phyloP scores from a whole-genome alignment of 2,329 filamentous ascomycete genomes.

The Colletotrichum sp. region DNA sequence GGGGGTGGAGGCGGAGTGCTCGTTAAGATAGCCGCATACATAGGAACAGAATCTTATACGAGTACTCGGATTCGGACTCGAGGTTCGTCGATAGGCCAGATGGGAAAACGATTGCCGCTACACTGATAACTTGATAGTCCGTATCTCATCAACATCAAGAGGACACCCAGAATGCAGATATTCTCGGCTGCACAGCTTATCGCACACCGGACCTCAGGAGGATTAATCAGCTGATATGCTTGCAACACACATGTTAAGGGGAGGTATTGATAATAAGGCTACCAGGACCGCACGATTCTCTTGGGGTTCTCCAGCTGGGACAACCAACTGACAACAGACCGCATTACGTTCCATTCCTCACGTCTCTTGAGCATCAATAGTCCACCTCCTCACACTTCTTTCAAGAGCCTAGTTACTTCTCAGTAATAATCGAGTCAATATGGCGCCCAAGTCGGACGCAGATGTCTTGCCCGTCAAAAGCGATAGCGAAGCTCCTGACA shows the following conservation, averaged over 20 bases:
- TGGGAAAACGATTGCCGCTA: background rate
- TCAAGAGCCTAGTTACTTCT: background rate
- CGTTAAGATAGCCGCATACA: background rate
- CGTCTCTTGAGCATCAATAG: background rate
- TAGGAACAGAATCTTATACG: background rate
- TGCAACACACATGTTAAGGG: background rate
- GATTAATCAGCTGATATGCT: background rate
- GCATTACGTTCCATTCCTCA: background rate
- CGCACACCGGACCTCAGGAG: background rate
- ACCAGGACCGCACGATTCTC: background rate
- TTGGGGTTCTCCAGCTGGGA: background rate
- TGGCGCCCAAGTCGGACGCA: background rate
- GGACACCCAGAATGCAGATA: background rate
- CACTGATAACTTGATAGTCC: background rate
- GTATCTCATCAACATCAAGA: background rate
- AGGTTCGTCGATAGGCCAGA: background rate
- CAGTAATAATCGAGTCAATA: background rate
- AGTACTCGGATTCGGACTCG: background rate
- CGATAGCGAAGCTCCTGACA: background rate
- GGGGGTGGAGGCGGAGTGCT: background rate
- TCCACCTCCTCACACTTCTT: rapidly evolving
- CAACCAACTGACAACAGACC: background rate
- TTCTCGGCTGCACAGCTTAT: background rate
- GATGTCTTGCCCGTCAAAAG: background rate
- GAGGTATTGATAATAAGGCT: background rate